Evolutionary conservation across 1,284 basidiomycete species (phyloP), one percentile per base, ranked within the genome.

Genomic region (Ustilago bromivora): DNA sequence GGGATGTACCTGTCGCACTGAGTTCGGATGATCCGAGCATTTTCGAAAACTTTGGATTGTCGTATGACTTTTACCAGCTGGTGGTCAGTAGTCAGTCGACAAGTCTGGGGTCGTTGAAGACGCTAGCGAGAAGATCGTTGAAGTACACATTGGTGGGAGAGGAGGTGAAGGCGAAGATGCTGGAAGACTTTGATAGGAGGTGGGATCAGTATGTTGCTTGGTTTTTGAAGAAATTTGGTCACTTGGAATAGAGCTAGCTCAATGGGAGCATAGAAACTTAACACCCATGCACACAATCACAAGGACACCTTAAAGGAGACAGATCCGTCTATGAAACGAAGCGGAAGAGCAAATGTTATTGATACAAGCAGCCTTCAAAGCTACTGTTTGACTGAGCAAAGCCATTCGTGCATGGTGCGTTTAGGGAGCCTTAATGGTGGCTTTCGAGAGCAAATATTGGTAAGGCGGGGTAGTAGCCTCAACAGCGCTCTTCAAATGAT

Each of bases 11-110:
- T 10, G 90, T 93, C 9, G 90, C 90, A 0, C 88, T 93, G 3
- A 90, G 88, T 79, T 92, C 91, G 4, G 92, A 93, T 80, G 92
- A 93, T 78, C 92, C 92, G 4, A 88, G 90, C 1, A 88, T 91
- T n/a, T 93, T 93, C 81, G 91, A 92, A 28, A 92, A 92, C 78
- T 91, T 91, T 89, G 92, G 92, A 0, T 87, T 83, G 43, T 64
- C 59, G 17, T 78, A 71, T 52, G 81, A 82, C 59, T 82, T 81
- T 43, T 82, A 77, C 52, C 78, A 81, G 56, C 69, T 83, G 15
- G 54, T 63, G 4, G 53, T 71, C 34, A 66, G 76, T 28, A 62
- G 68, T 1, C 58, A 76, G 6, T 34, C 56, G 1, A 77, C 78
- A 3, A 57, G 47, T 15, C 60, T 83, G 8, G 52, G 61, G n/a